Percentiles rank a stretch among this genome's conserved stretches.
Evolutionary conservation across 2,329 filamentous ascomycete genomes (phyloP).

Genomic region (Diaporthe ampelina): DNA sequence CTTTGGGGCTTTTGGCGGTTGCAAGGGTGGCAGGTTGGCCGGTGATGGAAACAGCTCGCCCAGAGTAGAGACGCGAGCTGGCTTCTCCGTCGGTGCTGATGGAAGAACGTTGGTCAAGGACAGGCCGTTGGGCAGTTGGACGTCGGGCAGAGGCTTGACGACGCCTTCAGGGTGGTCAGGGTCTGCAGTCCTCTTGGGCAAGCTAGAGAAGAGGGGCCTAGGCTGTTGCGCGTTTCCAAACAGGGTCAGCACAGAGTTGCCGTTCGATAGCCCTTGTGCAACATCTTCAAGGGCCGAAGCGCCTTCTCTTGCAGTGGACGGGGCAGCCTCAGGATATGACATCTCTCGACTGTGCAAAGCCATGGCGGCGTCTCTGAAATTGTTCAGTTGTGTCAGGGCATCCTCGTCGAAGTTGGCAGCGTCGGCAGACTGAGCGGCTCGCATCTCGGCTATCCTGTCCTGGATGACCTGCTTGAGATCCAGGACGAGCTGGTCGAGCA

Average conservation of each 20-base stretch:
- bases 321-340: constrained; percentile 60
- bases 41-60: constrained; percentile 82
- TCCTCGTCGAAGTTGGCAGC: constrained; percentile 50
- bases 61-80: constrained; percentile 71
- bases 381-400: constrained; percentile 60
- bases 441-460: constrained; percentile 61
- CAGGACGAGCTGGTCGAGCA: constrained; percentile 75
- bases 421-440: constrained; percentile 51
- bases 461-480: constrained; percentile 60
- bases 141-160: constrained; percentile 69
- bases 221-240: constrained; percentile 81
- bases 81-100: constrained; percentile 58
- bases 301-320: constrained; percentile 50
- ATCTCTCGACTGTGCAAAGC: constrained; percentile 74
- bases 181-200: constrained; percentile 68
- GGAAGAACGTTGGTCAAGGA: constrained; percentile 76
- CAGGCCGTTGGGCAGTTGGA: constrained; percentile 80
- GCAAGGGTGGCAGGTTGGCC: constrained; percentile 73
- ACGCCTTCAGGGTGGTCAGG: constrained; percentile 45
- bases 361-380: constrained; percentile 74
- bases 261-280: constrained; percentile 55
- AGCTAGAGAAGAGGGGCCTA: constrained; percentile 87
- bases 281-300: constrained; percentile 55
- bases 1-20: constrained; percentile 80
- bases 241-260: constrained; percentile 79